Evolutionary conservation across 2,329 filamentous ascomycete species (phyloP).

Genomic region (Neoarthrinium moseri): DNA sequence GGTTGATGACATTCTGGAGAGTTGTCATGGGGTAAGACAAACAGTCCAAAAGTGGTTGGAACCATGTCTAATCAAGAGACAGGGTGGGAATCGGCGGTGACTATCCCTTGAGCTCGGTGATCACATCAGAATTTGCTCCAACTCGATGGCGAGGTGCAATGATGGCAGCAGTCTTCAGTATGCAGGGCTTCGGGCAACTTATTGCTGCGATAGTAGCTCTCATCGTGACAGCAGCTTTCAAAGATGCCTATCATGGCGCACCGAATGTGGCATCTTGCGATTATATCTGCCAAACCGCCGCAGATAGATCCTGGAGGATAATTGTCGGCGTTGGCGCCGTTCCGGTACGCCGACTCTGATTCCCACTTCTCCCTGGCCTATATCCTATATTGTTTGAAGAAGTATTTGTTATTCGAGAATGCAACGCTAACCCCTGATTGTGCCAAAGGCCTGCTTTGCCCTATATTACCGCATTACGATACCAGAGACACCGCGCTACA

Average conservation of each 20-base stretch:
- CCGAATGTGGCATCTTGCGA: constrained; percentile 50
- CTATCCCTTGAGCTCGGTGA: constrained; percentile 77
- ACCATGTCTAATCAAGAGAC: neutral
- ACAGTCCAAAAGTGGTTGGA: neutral
- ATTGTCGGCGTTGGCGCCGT: constrained; percentile 78
- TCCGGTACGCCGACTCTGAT: no score
- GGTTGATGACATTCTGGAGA: constrained; percentile 63
- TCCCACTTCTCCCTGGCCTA: no score
- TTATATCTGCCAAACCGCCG: constrained; percentile 63
- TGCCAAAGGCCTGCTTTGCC: constrained; percentile 71
- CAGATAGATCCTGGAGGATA: constrained; percentile 80
- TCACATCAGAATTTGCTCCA: constrained; percentile 82
- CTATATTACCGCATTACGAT: constrained; percentile 87
- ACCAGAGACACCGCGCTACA: constrained; percentile 81
- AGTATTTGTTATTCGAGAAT: no score
- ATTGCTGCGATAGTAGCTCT: constrained; percentile 68
- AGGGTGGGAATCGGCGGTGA: constrained; percentile 79
- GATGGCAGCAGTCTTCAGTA: constrained; percentile 81
- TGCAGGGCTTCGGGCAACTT: constrained; percentile 83
- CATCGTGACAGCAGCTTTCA: constrained; percentile 66
- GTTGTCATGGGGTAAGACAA: constrained; percentile 60
- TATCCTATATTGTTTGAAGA: no score
- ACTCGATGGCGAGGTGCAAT: constrained; percentile 81
- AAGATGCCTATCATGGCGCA: constrained; percentile 43
- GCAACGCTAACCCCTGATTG: no score